A percentile compares a stretch with the other conserved stretches of the same genome.
These are phyloP conservation scores for Hyparrhenia diplandra DNA, from an alignment of 176 grass and related monocot species.

Conservation along the genomic window DNA sequence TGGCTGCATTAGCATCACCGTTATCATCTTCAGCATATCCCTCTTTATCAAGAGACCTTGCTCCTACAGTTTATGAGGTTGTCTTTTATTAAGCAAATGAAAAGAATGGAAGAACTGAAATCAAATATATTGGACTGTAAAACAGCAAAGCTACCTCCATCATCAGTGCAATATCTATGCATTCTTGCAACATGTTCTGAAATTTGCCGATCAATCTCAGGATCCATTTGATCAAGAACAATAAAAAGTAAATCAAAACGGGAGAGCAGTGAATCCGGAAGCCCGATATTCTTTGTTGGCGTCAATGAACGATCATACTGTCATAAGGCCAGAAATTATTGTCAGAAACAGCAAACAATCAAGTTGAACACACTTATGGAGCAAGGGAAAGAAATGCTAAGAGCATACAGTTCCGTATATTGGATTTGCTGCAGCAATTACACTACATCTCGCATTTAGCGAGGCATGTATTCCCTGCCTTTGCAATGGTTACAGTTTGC, in stretches of 20 bases:
- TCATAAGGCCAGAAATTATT: slow-evolving; percentile 25
- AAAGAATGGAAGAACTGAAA: not conserved
- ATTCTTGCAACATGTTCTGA: slow-evolving; percentile 90
- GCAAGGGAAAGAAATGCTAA: not conserved
- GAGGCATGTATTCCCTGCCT: no score
- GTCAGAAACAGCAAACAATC: slow-evolving; percentile 19
- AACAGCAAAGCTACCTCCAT: slow-evolving; percentile 56
- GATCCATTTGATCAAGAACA: slow-evolving; percentile 99
- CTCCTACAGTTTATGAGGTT: slow-evolving; percentile 20
- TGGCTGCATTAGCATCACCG: slow-evolving; percentile 59
- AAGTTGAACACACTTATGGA: not conserved
- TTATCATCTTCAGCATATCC: slow-evolving; percentile 84
- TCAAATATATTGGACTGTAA: slow-evolving; percentile 5
- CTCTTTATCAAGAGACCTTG: slow-evolving; percentile 52
- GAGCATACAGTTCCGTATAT: slow-evolving; percentile 88
- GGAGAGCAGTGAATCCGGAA: slow-evolving; percentile 92
- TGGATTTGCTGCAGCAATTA: slow-evolving; percentile 97
- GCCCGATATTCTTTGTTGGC: slow-evolving; percentile 94
- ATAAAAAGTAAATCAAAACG: slow-evolving; percentile 99
- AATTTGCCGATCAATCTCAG: slow-evolving; percentile 92
- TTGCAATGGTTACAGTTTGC: no score
- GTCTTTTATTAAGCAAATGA: slow-evolving; percentile 9
- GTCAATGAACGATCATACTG: slow-evolving; percentile 95
- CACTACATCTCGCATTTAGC: slow-evolving; percentile 98
- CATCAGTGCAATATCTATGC: slow-evolving; percentile 96